Conservation (phyloP, 495 filamentous ascomycete genomes). For the Evernia prunastri region DNA sequence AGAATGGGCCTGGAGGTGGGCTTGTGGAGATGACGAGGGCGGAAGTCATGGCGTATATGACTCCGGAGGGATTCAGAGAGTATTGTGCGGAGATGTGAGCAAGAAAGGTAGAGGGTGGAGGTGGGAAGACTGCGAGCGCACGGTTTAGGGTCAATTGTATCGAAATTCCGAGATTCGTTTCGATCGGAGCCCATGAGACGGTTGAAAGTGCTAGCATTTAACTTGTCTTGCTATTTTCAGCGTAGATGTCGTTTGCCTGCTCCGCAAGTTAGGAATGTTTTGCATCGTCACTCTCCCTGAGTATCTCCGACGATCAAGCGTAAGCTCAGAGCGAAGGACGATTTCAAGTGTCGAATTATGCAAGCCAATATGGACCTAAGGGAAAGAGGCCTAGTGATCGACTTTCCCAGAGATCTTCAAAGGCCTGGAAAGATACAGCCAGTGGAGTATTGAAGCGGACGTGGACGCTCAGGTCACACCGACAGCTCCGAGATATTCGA, state of each 20-base stretch:
- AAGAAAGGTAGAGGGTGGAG: not conserved
- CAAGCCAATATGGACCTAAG: no score
- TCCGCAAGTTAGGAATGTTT: no score
- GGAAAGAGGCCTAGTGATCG: no score
- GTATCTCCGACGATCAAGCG: no score
- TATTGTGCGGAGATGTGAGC: not conserved
- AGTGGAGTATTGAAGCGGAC: not conserved
- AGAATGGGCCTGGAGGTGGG: slow-evolving; percentile 15
- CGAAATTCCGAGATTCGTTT: no score
- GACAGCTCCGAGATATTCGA: not conserved
- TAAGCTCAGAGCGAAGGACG: no score
- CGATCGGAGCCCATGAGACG: no score
- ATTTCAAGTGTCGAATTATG: no score
- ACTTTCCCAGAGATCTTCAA: not conserved
- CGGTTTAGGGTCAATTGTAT: not conserved
- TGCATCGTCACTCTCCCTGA: no score
- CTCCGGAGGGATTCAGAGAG: slow-evolving; percentile 3
- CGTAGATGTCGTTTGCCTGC: no score
- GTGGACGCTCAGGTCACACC: not conserved
- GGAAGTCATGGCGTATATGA: slow-evolving; percentile 15
- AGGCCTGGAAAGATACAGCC: not conserved
- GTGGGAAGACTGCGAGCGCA: not conserved
- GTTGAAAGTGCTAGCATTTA: no score
- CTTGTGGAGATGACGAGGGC: slow-evolving; percentile 3
- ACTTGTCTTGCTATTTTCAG: no score